Evolutionary conservation across 1,284 basidiomycete genomes (phyloP), one percentile per base, ranked within the genome.

Genomic region (Agaricales sp.): DNA sequence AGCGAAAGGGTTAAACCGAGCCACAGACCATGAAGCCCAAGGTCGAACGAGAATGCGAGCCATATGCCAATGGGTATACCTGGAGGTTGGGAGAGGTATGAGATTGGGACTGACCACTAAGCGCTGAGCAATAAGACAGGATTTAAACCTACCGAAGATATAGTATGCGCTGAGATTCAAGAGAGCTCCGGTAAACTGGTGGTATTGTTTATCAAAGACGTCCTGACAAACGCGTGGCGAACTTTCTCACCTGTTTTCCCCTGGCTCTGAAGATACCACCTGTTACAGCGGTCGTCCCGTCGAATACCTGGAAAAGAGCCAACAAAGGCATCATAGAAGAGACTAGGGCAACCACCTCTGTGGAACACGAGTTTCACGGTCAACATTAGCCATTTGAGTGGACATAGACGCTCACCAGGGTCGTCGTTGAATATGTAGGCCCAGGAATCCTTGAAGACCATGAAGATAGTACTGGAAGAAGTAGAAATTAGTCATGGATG

Each of bases 371-470:
- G 12, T 12, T 25, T 38, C 37, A 21, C 26, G 11, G 20, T 12
- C 11, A n/a, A 16, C 16, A 22, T 2, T n/a, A 37, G 18, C 20
- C 19, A 43, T 35, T 46, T 41, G 30, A 45, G n/a, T n/a, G 1
- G 24, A 19, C 23, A 48, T 44, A 48, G 22, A 43, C 30, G 57
- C 67, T 13, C 52, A 77, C 83, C 73, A 4, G 78, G 73, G 64
- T 95, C 92, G 49, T 81, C 70, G 58, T 92, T 95, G 72, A 95
- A 96, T 20, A 94, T 63, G 59, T 83, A 81, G 2, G 76, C 91
- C 87, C 89, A 92, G 2, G 69, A 68, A 26, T 79, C 63, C 3
- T 87, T 73, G 71, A 91, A 90, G 12, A 75, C 61, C 54, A 92
- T 58, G 62, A 89, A 87, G 62, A 90, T 68, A 0, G 73, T 59